Base-by-base conservation (phyloP, 73 alveolate species). In the Paramecium sonneborni region DNA sequence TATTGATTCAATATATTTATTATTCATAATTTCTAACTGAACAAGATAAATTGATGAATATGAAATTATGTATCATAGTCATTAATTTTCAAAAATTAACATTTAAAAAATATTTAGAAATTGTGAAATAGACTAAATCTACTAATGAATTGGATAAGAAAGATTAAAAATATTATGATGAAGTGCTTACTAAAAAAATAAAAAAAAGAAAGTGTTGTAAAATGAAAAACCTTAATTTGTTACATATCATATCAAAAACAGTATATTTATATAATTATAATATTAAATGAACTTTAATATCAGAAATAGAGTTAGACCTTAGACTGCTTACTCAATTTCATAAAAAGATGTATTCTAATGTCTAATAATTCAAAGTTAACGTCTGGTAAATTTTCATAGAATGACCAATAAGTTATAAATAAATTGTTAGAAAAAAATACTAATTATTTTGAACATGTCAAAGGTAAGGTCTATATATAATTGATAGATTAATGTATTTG, bases 81-180 rank as follows among this genome's bases (percentile, higher is more conserved):
- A 72, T 94, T 21, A 46, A 94, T 34, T 94, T 93, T 92, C 72
- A 92, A 69, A 70, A 92, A 39, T 35, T 92, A 30, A 37, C 12
- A 21, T 86, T 12, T 74, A 92, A 92, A 86, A 94, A 87, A 43
- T 94, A 67, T 32, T 55, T 23, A 82, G 85, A 12, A 87, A 84
- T 32, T 92, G 58, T 67, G 57, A 5, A 20, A 6, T 79, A 79
- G 90, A 10, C 30, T 20, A 79, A 79, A 46, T 76, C 90, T 26
- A 95, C 97, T 6, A 38, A 74, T 21, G 90, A 76, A 76, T 76
- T 76, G n/a, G 88, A 76, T 6, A 24, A 39, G 26, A 76, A 76
- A 20, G 88, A 76, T 8, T 76, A 34, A 39, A 76, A 76, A n/a
- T 76, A 37, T 76, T 76, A 34, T 38, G 88, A 76, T 41, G 38